These are phyloP conservation scores for Rhododendron griersonianum DNA, from an alignment of 148 eudicot species.

Conservation along the genomic window DNA sequence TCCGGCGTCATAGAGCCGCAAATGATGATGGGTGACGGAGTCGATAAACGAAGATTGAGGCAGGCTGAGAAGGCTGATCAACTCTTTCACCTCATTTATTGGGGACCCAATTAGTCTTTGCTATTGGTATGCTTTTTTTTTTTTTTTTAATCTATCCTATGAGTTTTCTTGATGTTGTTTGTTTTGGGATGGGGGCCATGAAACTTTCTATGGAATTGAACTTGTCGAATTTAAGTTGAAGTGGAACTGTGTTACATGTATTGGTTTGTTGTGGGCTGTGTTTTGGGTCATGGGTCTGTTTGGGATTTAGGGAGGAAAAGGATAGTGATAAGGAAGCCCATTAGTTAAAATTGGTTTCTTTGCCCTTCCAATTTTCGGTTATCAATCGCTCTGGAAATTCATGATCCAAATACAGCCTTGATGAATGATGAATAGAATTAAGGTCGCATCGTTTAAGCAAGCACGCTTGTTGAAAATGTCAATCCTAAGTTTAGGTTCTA, in stretches of 20 bases:
- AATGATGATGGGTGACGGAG: not conserved
- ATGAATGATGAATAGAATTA: not conserved
- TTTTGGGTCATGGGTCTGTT: not conserved
- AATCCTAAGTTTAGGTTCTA: not conserved
- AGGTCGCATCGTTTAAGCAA: not conserved
- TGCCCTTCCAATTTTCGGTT: not conserved
- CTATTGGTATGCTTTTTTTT: not conserved
- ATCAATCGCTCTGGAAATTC: not conserved
- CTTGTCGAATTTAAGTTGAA: not conserved
- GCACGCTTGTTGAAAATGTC: not conserved
- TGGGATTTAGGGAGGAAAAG: not conserved
- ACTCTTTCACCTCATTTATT: not conserved
- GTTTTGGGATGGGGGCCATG: not conserved
- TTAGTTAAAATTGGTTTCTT: not conserved
- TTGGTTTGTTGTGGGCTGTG: not conserved
- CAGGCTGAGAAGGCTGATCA: not conserved
- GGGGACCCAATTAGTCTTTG: slow-evolving; percentile 1
- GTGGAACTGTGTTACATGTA: not conserved
- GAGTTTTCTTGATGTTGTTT: not conserved
- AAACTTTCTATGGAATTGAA: not conserved
- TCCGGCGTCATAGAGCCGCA: not conserved
- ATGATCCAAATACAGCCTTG: not conserved
- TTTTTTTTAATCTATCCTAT: not conserved
- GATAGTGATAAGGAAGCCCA: not conserved
- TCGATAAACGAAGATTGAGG: not conserved